Percentiles rank a stretch among this genome's conserved stretches.
phyloP scores from a whole-genome alignment of 2,329 filamentous ascomycete species.

The Balansia obtecta region DNA sequence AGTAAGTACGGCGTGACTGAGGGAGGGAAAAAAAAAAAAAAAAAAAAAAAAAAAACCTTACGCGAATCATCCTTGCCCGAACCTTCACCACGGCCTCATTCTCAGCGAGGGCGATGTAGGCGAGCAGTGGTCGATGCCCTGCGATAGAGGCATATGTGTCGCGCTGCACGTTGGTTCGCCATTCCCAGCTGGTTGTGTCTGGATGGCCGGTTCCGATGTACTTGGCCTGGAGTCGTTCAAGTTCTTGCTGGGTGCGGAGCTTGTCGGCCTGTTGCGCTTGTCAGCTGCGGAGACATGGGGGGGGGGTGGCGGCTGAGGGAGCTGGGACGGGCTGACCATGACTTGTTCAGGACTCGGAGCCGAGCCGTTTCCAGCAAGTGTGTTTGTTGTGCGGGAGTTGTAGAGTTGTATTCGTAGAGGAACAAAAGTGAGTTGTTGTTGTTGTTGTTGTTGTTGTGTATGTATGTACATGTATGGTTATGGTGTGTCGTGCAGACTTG shows the following conservation, averaged over 20 bases:
- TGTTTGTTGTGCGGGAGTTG: too few relatives aligned
- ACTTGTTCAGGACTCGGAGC: background rate
- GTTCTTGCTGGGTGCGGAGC: conserved; percentile 91
- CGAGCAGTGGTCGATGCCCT: conserved; percentile 77
- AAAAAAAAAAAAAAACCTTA: too few relatives aligned
- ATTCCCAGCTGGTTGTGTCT: conserved; percentile 95
- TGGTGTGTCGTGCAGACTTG: too few relatives aligned
- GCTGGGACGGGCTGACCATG: background rate
- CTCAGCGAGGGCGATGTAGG: conserved; percentile 81
- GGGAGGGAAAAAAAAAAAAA: too few relatives aligned
- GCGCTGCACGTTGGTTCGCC: conserved; percentile 88
- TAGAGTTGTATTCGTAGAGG: too few relatives aligned
- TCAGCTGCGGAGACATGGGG: background rate
- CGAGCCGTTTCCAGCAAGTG: too few relatives aligned
- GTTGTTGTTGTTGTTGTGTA: too few relatives aligned
- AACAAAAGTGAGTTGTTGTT: too few relatives aligned
- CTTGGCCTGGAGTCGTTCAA: conserved; percentile 90
- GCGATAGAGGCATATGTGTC: conserved; percentile 84
- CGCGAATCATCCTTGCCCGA: conserved; percentile 67
- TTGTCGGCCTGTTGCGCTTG: conserved; percentile 65
- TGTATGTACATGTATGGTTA: too few relatives aligned
- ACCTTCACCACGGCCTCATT: conserved; percentile 76
- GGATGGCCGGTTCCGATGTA: conserved; percentile 94
- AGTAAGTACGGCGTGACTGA: too few relatives aligned
- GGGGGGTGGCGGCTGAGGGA: background rate